Base-by-base conservation (phyloP, 768 basidiomycete species). In the Leccinum barrowsii region DNA sequence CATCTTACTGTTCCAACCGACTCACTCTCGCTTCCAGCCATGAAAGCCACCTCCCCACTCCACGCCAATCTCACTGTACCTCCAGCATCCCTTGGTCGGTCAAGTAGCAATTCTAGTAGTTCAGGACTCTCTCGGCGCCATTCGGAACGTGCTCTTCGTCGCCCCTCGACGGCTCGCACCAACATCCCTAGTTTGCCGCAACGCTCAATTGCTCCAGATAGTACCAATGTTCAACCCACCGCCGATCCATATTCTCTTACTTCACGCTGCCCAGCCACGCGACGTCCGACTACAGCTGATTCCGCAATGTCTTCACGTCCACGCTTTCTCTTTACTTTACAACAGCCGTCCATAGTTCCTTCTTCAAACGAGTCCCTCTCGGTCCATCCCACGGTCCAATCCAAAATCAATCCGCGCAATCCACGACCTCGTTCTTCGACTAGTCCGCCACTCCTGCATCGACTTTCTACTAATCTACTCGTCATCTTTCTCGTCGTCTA, bases 41-140 rank as follows among this genome's bases (percentile, higher is more conserved):
- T 80, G 12, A 77, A 74, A 8, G 75, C 82, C 15, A 67, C 78
- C 37, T 77, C 79, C 4, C 80, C 80, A 3, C 75, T 79, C 63
- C 61, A 69, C 46, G 63, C 74, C 21, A 76, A 81, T 57, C 64
- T 55, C 57, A 55, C 60, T 37, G 7, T 44, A 60, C 55, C 54
- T 56, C 56, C 59, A 46, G 59, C 56, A 44, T 58, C 60, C 28
- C 65, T 54, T 48, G 56, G 52, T 56, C 63, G 57, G 47, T 64
- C 65, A 64, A 65, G 56, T 42, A 62, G 52, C 58, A 63, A 30
- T 59, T 66, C 42, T 59, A 57, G 64, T 49, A 59, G 59, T 40
- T 56, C 74, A 35, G 64, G 73, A 67, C 73, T 80, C 47, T 78
- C 78, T 21, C 72, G 82, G 54, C 76, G 77, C 60, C 75, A 76